Evolutionary conservation across 2,329 filamentous ascomycete species (phyloP), one percentile per base, ranked within the genome.

Genomic region (Periconia macrospinosa): DNA sequence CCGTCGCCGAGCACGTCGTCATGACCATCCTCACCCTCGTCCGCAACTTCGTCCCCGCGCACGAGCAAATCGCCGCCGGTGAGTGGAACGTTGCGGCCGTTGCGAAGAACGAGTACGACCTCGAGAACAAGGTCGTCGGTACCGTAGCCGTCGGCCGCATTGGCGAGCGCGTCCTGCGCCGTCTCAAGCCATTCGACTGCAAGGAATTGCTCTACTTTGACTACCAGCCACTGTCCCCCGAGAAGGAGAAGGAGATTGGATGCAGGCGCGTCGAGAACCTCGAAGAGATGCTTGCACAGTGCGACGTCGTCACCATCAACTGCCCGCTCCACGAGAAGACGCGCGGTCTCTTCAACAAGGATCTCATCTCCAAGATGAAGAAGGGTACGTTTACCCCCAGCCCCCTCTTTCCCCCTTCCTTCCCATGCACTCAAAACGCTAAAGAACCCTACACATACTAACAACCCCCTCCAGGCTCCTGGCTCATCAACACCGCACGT

Each of bases 121-220:
- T 99, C 53, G 94, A 97, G 85, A 83, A 84, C 83, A 99, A 99
- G 87, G 90, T 95, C 46, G 94, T 99, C 67, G 94, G 94, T 71
- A 99, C 94, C 73, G 94, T 99, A 55, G 94, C 90, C 71, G 92
- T 97, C 59, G 94, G 94, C 76, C 91, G 94, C 75, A 99, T 99
- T 70, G 94, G 94, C 71, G 92, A 97, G 87, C 92, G 94, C 79
- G 94, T 99, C 54, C 86, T 99, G 67, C 90, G 93, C 77, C 88
- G 94, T 64, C 88, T 99, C 70, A 96, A 95, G 87, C 82, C 92
- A 64, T 99, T 99, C 74, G 93, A 96, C 83, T 99, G 94, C 91
- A 96, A 96, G 88, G 93, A 97, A 84, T 86, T 99, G 47, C 86
- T 97, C 61, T 99, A 99, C 90, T 97, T 90, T 76, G 94, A 99